These are phyloP conservation scores for Fusarium pseudonygamai DNA, from an alignment of 2,329 filamentous ascomycete species.

Conservation along the genomic window DNA sequence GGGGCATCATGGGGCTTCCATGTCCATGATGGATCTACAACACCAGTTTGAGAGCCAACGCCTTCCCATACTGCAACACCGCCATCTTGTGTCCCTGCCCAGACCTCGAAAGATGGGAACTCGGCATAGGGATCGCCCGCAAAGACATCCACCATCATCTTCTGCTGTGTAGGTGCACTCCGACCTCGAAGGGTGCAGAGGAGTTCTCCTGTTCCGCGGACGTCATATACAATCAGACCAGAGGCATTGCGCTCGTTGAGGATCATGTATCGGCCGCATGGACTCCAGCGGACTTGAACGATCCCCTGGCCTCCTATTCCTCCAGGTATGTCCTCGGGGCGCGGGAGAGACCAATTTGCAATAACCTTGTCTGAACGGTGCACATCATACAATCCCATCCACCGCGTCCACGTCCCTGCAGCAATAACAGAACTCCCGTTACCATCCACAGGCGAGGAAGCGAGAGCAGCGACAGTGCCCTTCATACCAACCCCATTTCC, in stretches of 20 bases:
- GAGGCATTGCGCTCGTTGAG: slow-evolving; percentile 67
- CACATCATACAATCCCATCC: slow-evolving; percentile 71
- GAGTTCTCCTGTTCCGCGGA: slow-evolving; percentile 67
- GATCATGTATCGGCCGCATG: slow-evolving; percentile 70
- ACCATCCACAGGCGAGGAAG: slow-evolving; percentile 53
- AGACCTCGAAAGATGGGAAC: slow-evolving; percentile 65
- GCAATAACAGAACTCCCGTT: slow-evolving; percentile 57
- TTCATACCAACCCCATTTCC: slow-evolving; percentile 72
- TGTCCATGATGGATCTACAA: slow-evolving; percentile 57
- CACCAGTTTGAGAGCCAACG: slow-evolving; percentile 59
- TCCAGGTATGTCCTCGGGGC: slow-evolving; percentile 65
- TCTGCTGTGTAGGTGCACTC: slow-evolving; percentile 62
- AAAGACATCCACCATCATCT: slow-evolving; percentile 65
- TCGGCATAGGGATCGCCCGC: slow-evolving; percentile 46
- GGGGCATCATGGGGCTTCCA: slow-evolving; percentile 60
- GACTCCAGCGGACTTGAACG: slow-evolving; percentile 68
- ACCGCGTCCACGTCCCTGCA: slow-evolving; percentile 71
- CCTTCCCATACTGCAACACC: slow-evolving; percentile 67
- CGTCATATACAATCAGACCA: slow-evolving; percentile 69
- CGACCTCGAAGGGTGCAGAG: slow-evolving; percentile 64
- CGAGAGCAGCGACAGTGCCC: slow-evolving; percentile 66
- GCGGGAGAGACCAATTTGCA: slow-evolving; percentile 69
- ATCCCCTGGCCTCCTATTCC: slow-evolving; percentile 72
- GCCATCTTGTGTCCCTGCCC: slow-evolving; percentile 67
- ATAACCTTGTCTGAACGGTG: slow-evolving; percentile 62